These are phyloP conservation scores for Prinsepia uniflora DNA, from an alignment of 306 rosid species.

Conservation along the genomic window DNA sequence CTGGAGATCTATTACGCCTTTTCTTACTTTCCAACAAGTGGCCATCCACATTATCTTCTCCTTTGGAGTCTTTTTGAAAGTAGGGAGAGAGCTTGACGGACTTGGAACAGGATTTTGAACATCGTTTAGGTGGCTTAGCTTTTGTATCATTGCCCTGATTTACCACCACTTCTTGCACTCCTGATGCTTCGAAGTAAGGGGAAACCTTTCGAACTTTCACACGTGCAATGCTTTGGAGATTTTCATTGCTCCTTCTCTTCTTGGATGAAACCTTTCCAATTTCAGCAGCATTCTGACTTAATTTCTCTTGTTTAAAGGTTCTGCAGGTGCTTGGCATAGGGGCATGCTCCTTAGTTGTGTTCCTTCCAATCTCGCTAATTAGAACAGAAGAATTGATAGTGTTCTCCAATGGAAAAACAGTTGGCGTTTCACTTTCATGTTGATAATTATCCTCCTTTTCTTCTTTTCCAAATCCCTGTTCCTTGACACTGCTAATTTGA, in stretches of 20 bases:
- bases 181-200: conserved; percentile 18
- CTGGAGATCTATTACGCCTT: neutral
- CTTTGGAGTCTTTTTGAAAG: conserved; percentile 17
- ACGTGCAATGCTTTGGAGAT: neutral
- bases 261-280: neutral
- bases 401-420: neutral
- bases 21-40: conserved; percentile 11
- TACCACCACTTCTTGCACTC: conserved; percentile 11
- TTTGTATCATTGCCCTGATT: neutral
- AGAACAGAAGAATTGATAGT: neutral
- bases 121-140: neutral
- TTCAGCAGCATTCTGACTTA: neutral
- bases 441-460: neutral
- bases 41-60: conserved; percentile 1
- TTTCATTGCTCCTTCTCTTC: conserved; percentile 3
- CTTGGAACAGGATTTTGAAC: conserved; percentile 16
- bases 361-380: neutral
- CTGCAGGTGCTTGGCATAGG: neutral
- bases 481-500: neutral
- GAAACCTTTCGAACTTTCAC: conserved; percentile 21
- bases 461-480: neutral
- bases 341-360: neutral
- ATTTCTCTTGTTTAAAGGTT: neutral
- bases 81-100: conserved; percentile 30
- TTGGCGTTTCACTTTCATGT: neutral